Base-by-base conservation (phyloP, 441 rosid genomes). In the Mallotus repandus region DNA sequence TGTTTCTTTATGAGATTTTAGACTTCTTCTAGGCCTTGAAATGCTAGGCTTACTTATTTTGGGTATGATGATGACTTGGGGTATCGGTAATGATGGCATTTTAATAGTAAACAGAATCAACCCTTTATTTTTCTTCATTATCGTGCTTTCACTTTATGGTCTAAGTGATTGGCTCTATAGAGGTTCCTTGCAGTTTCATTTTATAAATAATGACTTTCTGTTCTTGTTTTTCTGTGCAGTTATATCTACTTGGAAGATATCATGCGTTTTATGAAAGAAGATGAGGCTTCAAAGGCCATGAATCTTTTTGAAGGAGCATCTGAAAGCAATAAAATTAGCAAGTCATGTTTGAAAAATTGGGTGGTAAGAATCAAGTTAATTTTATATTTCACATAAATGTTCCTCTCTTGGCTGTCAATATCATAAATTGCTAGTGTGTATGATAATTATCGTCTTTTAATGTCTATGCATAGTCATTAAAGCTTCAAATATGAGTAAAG, bases 201-300 rank as follows among this genome's bases (percentile, higher is more conserved):
- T 4, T 3, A 38, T 10, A 16, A 10, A 10, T 13, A 21, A 13
- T 52, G 11, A 16, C 7, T 19, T 59, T 46, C 6, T 60, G 7
- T 35, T 58, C 8, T 19, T 32, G 18, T 48, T 60, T 35, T 60
- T 12, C 19, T 56, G 21, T 29, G 68, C 68, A 94, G 98, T 82
- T 79, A 71, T 62, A 92, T 94, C 65, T 84, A 86, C 78, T 41
- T 87, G 72, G 89, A 87, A 46, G 95, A 92, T 76, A 71, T 94
- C 71, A 63, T 84, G 93, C 89, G 97, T 49, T 94, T 91, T 75
- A 83, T 91, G 87, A 74, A 72, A 50, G 91, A 95, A 68, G 98
- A 88, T 63, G 98, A 91, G 78, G 94, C 96, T 21, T 5, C 76
- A 49, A 91, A 86, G 83, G 79, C 89, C 29, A 81, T 91, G 90